Percentiles rank a stretch among this genome's conserved stretches.
Evolutionary conservation across 192 early-diverging fungal genomes (phyloP).

Genomic region (Entomortierella beljakovae): DNA sequence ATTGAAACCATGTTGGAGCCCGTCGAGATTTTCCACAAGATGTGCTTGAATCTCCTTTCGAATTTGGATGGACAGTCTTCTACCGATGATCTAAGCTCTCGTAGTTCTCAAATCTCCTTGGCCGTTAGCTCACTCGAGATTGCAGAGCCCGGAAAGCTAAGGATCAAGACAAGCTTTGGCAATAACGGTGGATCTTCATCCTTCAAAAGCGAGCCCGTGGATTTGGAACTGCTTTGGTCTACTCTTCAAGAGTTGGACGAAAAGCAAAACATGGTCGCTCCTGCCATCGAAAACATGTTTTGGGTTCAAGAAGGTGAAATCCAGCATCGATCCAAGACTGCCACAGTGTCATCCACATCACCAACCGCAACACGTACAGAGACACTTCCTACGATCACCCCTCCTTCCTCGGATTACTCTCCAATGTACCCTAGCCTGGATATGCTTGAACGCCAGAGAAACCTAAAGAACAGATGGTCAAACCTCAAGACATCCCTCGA

Average conservation of each 20-base stretch:
- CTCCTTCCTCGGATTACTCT: slow-evolving; percentile 16
- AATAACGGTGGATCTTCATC: not conserved
- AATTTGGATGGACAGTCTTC: slow-evolving; percentile 17
- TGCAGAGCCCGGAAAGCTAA: not conserved
- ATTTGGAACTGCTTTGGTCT: slow-evolving; percentile 24
- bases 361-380: slow-evolving; percentile 7
- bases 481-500: slow-evolving; percentile 39
- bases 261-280: slow-evolving; percentile 33
- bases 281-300: slow-evolving; percentile 51
- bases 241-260: slow-evolving; percentile 47
- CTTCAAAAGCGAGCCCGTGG: not conserved
- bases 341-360: slow-evolving; percentile 17
- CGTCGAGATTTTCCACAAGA: slow-evolving; percentile 48
- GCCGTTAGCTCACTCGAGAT: not conserved
- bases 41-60: slow-evolving; percentile 35
- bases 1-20: slow-evolving; percentile 52
- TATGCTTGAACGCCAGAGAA: slow-evolving; percentile 40
- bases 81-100: not conserved
- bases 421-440: slow-evolving; percentile 35
- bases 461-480: slow-evolving; percentile 38
- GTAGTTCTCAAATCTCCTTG: not conserved
- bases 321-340: slow-evolving; percentile 26
- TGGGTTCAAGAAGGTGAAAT: slow-evolving; percentile 55
- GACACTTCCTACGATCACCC: not conserved
- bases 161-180: not conserved